Evolutionary conservation across 2,329 filamentous ascomycete species (phyloP).

Genomic region (Botrytis hyacinthi): DNA sequence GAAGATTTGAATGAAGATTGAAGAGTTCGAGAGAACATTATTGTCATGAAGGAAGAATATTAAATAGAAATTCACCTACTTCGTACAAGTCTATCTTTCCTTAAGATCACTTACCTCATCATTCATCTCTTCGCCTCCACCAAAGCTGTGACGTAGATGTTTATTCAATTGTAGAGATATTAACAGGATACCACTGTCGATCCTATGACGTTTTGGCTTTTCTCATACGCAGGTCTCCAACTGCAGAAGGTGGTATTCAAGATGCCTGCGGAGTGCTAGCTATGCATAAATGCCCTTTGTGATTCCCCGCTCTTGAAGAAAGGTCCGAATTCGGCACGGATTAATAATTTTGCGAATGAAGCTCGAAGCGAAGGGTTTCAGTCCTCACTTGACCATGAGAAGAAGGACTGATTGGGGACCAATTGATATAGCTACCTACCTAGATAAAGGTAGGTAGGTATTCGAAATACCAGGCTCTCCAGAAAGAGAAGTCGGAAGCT

Average conservation of each 20-base stretch:
- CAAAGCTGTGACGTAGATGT: not conserved
- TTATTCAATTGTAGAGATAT: not conserved
- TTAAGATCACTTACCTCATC: not conserved
- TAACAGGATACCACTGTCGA: not conserved
- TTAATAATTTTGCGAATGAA: not conserved
- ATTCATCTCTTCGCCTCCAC: not conserved
- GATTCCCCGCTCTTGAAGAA: not conserved
- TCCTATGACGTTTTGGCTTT: not conserved
- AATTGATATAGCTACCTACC: not conserved
- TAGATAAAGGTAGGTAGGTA: too few species aligned
- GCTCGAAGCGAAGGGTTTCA: not conserved
- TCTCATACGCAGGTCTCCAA: not conserved
- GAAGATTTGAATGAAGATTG: constrained; percentile 15
- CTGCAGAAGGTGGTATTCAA: not conserved
- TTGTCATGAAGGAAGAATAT: not conserved
- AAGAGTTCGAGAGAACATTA: constrained; percentile 13
- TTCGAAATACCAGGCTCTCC: not conserved
- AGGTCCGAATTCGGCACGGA: not conserved
- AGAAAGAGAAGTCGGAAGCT: not conserved
- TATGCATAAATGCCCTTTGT: not conserved
- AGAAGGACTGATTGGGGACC: not conserved
- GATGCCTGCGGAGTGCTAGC: not conserved
- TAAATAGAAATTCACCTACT: constrained; percentile 1
- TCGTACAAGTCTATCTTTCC: not conserved
- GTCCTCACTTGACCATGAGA: not conserved